Evolutionary conservation across 2,329 filamentous ascomycete genomes (phyloP).

Genomic region (Botrytis aclada): DNA sequence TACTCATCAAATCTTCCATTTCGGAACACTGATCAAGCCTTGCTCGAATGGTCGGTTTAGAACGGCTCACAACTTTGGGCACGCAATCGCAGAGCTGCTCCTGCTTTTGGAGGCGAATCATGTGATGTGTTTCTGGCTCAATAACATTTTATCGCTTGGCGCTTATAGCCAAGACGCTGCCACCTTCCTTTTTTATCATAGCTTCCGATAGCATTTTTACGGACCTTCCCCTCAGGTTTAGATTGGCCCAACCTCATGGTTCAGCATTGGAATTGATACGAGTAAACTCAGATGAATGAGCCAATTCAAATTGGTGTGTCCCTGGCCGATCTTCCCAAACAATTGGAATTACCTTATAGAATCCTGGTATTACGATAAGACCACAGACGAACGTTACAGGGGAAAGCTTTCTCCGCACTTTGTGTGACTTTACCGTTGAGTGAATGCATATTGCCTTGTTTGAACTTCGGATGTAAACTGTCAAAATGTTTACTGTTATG

Average conservation of each 20-base stretch:
- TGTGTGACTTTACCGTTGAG: background rate
- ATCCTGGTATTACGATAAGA: conserved; percentile 12
- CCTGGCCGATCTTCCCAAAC: background rate
- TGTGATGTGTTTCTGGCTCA: background rate
- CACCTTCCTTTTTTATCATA: conserved; percentile 14
- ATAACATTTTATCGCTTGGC: conserved; percentile 5
- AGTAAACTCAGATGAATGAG: background rate
- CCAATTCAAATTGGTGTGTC: background rate
- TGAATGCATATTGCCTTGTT: background rate
- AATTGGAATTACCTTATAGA: conserved; percentile 12
- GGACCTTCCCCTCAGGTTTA: conserved; percentile 13
- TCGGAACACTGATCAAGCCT: background rate
- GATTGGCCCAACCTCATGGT: background rate
- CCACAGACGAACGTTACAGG: background rate
- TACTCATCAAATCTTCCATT: background rate
- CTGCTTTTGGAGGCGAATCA: background rate
- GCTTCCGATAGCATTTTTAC: conserved; percentile 1
- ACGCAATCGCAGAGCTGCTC: background rate
- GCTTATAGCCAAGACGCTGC: conserved; percentile 2
- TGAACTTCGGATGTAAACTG: background rate
- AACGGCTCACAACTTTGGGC: background rate
- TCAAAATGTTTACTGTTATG: background rate
- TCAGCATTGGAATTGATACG: conserved; percentile 2
- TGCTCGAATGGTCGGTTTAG: background rate
- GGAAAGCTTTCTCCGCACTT: conserved; percentile 12